Conservation (phyloP, 495 filamentous ascomycete genomes). For the Corynascus novoguineensis region DNA sequence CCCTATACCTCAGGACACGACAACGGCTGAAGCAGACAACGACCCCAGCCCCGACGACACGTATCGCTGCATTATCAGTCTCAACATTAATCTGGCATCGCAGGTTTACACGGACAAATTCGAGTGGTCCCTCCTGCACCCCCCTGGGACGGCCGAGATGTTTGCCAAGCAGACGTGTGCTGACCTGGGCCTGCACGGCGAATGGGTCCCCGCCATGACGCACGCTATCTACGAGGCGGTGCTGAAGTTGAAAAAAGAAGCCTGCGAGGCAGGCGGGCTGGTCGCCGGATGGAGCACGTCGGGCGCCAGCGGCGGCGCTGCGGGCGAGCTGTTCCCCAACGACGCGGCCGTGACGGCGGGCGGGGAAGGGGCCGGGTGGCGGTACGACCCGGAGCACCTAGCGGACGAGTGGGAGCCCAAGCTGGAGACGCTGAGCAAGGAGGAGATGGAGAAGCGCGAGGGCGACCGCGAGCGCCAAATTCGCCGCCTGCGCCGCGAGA, state of each 20-base stretch:
- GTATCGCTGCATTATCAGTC: constrained; percentile 81
- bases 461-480: constrained; percentile 91
- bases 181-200: constrained; percentile 79
- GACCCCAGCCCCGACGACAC: constrained; percentile 74
- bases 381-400: constrained; percentile 84
- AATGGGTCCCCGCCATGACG: constrained; percentile 91
- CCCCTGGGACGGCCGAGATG: constrained; percentile 81
- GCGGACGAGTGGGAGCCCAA: constrained; percentile 93
- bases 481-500: constrained; percentile 78
- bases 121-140: constrained; percentile 94
- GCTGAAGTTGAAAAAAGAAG: constrained; percentile 88
- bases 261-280: constrained; percentile 80
- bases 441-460: constrained; percentile 97
- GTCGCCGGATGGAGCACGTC: constrained; percentile 52
- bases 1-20: constrained; percentile 17
- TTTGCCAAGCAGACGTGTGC: constrained; percentile 91
- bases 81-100: constrained; percentile 90
- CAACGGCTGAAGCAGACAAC: too few species aligned
- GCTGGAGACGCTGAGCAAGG: constrained; percentile 81
- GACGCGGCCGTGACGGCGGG: constrained; percentile 64
- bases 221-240: constrained; percentile 97
- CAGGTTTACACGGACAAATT: constrained; percentile 95
- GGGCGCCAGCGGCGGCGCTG: constrained; percentile 27
- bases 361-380: constrained; percentile 74
- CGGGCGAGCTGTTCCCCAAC: constrained; percentile 62